These are phyloP conservation scores for Alternaria arborescens DNA, from an alignment of 2,329 filamentous ascomycete species.

Conservation along the genomic window DNA sequence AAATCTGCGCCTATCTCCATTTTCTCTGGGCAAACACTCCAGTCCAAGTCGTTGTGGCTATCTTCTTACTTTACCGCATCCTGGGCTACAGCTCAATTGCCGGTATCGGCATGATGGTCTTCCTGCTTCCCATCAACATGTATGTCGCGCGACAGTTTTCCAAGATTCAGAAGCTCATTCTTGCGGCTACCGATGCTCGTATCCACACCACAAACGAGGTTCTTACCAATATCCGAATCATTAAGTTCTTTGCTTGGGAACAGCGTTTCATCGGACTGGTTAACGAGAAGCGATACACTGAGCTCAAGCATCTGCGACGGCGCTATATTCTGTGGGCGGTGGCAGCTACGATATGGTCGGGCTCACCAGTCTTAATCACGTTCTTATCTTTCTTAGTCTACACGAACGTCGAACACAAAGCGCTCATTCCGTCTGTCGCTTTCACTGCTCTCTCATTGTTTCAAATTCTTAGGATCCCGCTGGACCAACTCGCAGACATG, in stretches of 20 bases:
- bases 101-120: slow-evolving; percentile 86
- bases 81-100: slow-evolving; percentile 94
- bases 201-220: slow-evolving; percentile 98
- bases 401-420: slow-evolving; percentile 87
- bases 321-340: slow-evolving; percentile 91
- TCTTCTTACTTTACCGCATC: slow-evolving; percentile 85
- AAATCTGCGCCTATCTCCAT: slow-evolving; percentile 93
- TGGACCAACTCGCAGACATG: slow-evolving; percentile 98
- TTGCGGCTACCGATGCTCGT: slow-evolving; percentile 91
- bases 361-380: slow-evolving; percentile 91
- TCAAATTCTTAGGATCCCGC: slow-evolving; percentile 87
- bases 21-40: slow-evolving; percentile 94
- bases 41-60: slow-evolving; percentile 82
- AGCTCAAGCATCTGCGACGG: slow-evolving; percentile 79
- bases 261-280: slow-evolving; percentile 86
- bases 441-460: slow-evolving; percentile 98
- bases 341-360: slow-evolving; percentile 96
- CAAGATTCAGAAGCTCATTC: slow-evolving; percentile 86
- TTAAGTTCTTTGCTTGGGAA: slow-evolving; percentile 99
- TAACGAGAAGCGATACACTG: slow-evolving; percentile 82
- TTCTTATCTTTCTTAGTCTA: slow-evolving; percentile 96
- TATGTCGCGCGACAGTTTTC: slow-evolving; percentile 86
- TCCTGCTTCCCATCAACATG: slow-evolving; percentile 91
- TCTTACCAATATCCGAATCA: slow-evolving; percentile 95
- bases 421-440: slow-evolving; percentile 87